Percentiles rank a stretch among this genome's conserved stretches.
Conservation (phyloP, 768 basidiomycete species). For the Boletellus emodensis region DNA sequence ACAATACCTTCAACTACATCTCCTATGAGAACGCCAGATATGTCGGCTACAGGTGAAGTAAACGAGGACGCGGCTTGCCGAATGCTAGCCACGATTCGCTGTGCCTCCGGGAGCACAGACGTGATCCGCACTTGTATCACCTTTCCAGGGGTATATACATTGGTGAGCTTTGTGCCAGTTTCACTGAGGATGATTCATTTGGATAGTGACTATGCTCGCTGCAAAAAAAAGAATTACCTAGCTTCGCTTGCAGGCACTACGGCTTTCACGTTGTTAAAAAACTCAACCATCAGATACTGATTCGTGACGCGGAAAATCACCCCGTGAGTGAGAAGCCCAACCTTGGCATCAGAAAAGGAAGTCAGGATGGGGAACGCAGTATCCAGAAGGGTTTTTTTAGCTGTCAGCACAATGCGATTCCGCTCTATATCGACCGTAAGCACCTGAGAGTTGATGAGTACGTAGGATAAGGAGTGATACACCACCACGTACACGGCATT, state of each 20-base stretch:
- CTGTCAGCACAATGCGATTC: conserved; percentile 79
- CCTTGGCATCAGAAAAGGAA: conserved; percentile 58
- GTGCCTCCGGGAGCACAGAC: conserved; percentile 50
- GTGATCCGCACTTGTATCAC: conserved; percentile 82
- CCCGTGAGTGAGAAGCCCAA: conserved; percentile 73
- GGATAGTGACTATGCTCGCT: neutral
- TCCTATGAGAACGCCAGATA: conserved; percentile 74
- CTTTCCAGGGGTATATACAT: conserved; percentile 74
- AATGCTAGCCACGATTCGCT: conserved; percentile 79
- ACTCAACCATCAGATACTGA: conserved; percentile 79
- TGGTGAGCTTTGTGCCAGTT: conserved; percentile 50
- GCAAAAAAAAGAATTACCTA: conserved; percentile 47
- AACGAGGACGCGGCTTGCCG: conserved; percentile 65
- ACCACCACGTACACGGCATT: conserved; percentile 64
- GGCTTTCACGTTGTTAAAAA: conserved; percentile 86
- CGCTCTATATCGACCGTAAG: conserved; percentile 77
- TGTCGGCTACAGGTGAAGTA: conserved; percentile 50
- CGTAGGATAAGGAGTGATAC: neutral
- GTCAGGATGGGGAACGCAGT: conserved; percentile 71
- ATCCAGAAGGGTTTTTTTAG: conserved; percentile 87
- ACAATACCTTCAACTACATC: conserved; percentile 66
- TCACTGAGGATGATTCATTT: conserved; percentile 49
- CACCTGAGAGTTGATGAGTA: conserved; percentile 45
- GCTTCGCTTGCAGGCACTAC: conserved; percentile 77
- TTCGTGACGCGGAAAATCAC: conserved; percentile 82